phyloP scores from a whole-genome alignment of 257 asterid species.

The Apocynum venetum region DNA sequence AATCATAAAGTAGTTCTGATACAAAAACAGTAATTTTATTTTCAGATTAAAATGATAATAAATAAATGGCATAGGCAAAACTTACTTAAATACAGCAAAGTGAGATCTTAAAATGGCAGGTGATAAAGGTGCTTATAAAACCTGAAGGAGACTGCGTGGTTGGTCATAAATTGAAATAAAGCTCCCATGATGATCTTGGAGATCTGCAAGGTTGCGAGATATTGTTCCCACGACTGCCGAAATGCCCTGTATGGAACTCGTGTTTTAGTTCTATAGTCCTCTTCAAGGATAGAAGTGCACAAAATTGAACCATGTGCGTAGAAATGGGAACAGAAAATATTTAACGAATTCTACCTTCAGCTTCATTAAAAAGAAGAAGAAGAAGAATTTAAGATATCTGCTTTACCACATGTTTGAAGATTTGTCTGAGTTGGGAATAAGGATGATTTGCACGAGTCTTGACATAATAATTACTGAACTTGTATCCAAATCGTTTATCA shows the following conservation, averaged over 20 bases:
- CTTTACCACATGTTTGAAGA: constrained; percentile 96
- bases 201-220: constrained; percentile 91
- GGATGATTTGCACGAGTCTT: constrained; percentile 99
- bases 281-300: not conserved
- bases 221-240: constrained; percentile 99
- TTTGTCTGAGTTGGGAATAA: constrained; percentile 96
- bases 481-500: constrained; percentile 87
- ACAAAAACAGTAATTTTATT: not conserved
- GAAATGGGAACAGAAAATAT: too few species aligned
- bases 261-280: constrained; percentile 14
- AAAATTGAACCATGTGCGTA: not conserved
- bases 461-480: constrained; percentile 87
- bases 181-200: constrained; percentile 93
- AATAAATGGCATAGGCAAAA: not conserved
- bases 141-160: constrained; percentile 71
- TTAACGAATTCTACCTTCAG: not conserved
- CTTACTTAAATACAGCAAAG: not conserved
- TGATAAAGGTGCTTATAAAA: constrained; percentile 13
- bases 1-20: not conserved
- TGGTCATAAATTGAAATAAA: constrained; percentile 90
- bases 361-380: too few species aligned
- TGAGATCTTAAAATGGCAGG: constrained; percentile 4
- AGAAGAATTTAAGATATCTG: not conserved
- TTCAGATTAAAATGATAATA: not conserved
- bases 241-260: constrained; percentile 50